Base-by-base conservation (phyloP, 768 basidiomycete genomes). In the Termitomyces sp. region DNA sequence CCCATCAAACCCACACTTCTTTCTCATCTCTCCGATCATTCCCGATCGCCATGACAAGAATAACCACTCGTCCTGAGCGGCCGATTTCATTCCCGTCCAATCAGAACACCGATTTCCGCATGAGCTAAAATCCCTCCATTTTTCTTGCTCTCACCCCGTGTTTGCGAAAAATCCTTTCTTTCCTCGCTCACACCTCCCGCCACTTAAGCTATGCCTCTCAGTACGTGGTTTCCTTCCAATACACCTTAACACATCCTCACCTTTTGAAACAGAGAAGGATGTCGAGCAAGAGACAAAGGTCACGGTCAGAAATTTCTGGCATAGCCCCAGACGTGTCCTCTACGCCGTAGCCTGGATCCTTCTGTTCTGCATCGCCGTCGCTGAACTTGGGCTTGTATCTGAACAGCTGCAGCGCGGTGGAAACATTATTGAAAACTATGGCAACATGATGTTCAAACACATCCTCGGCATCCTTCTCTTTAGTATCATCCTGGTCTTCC, bases 391-490 rank as follows among this genome's bases (percentile, higher is more conserved):
- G 28, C 54, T 61, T 6, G 54, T 58, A 3, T 58, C 60, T 0
- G 34, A 61, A 23, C 60, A 61, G 45, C 60, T 61, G 6, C 60
- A 56, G 1, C 28, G 23, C 9, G 51, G 51, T 1, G 60, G 60
- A 1, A 61, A 61, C 21, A 27, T 46, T 17, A 40, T 52, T 11
- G 46, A 25, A 16, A 49, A 58, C 19, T 61, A 61, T n/a, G 60
- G 46, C 10, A 61, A 56, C 45, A 56, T 48, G 54, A 56, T 56
- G 57, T 61, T 55, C 28, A 58, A 61, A 32, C 60, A 61, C 28
- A 49, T 55, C 34, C 57, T 61, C 23, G 60, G 60, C 21, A 19
- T 61, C 14, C 40, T 52, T 5, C 54, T 61, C 21, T 61, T 58
- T 42, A 52, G 28, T 45, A 30, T 58, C 11, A 47, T 61, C 45